A percentile compares a stretch with the other conserved stretches of the same genome.
These are phyloP conservation scores for Neonectria coccinea DNA, from an alignment of 2,329 filamentous ascomycete species.

Conservation along the genomic window DNA sequence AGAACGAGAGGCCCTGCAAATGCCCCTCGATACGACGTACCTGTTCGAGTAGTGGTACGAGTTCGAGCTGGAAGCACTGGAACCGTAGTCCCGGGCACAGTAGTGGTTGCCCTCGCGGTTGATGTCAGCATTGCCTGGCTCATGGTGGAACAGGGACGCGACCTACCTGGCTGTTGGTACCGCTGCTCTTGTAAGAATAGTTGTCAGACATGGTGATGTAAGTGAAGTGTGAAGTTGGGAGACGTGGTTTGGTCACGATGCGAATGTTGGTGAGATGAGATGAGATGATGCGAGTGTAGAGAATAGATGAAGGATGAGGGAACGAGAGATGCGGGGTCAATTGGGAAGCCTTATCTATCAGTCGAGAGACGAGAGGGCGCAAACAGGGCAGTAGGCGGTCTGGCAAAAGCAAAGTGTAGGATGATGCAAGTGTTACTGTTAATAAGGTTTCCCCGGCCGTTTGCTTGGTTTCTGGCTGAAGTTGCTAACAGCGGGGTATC, in stretches of 20 bases:
- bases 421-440: not conserved
- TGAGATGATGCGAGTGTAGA: not conserved
- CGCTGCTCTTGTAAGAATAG: slow-evolving; percentile 62
- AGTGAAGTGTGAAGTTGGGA: not conserved
- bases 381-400: not conserved
- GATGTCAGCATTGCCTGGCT: not conserved
- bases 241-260: not conserved
- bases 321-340: not conserved
- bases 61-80: slow-evolving; percentile 66
- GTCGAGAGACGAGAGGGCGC: not conserved
- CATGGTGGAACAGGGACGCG: not conserved
- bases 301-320: not conserved
- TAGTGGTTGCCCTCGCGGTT: slow-evolving; percentile 73
- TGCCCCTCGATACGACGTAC: slow-evolving; percentile 50
- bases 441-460: not conserved
- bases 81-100: slow-evolving; percentile 73
- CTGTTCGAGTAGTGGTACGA: slow-evolving; percentile 76
- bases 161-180: slow-evolving; percentile 72
- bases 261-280: not conserved
- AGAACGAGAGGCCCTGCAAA: not conserved
- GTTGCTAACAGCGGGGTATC: not conserved
- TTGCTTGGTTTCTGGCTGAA: not conserved
- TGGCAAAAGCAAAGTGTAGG: not conserved
- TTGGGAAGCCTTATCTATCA: not conserved
- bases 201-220: slow-evolving; percentile 32